Evolutionary conservation across 805 yeast species (phyloP), one percentile per base, ranked within the genome.

Genomic region (Teunomyces aglyptinius): DNA sequence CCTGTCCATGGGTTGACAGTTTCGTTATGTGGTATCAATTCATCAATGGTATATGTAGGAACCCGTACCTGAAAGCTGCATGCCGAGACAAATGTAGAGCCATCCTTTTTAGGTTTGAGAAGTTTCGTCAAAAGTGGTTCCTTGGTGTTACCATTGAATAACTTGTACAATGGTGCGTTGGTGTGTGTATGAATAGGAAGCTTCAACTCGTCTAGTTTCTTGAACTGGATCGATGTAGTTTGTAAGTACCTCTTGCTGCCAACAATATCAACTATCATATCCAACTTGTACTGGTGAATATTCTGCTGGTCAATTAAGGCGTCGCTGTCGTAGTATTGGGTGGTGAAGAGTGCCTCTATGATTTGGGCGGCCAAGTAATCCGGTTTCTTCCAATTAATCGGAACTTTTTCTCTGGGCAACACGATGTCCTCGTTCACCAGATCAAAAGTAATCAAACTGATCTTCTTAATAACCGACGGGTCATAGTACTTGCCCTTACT

Each of bases 181-280:
- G 57, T 36, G 15, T 56, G 55, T 13, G 44, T 29, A 22, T 55
- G 52, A 11, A 61, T 61, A 4, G 73, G 74, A 22, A 69, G 57
- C 10, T 57, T 54, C 18, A 65, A 51, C 22, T 55, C 55, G 46
- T 68, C 71, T 6, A 71, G 55, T 38, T 55, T 57, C 22, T 57
- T 50, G 50, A 65, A 60, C 40, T 61, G 59, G 16, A 67, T 56
- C 3, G 60, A 38, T 31, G 54, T 50, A n/a, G 57, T 55, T 43
- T 70, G 74, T 39, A 72, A 65, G 55, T 57, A 63, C 47, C 63
- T 63, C 49, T 63, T 66, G 46, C 71, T 56, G n/a, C 77, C 77
- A 7, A 67, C 55, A 15, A 72, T 63, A 49, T 72, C 77, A 16
- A 72, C 56, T 34, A 72, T 57, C 28, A 64, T 48, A 49, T 72